Evolutionary conservation across 306 rosid species (phyloP).

Genomic region (Castanea sativa): DNA sequence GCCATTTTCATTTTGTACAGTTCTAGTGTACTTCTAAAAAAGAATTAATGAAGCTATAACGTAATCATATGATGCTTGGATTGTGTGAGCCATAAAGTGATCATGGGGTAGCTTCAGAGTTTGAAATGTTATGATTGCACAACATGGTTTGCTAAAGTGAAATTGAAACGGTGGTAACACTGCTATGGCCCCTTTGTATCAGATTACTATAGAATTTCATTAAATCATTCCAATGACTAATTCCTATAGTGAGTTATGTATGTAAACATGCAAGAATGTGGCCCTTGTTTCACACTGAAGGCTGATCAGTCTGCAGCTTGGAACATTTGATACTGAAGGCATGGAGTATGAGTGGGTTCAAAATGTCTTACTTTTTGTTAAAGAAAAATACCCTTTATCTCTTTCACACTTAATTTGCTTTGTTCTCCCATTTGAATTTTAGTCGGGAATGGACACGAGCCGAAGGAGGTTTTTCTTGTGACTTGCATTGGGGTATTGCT

Average conservation of each 20-base stretch:
- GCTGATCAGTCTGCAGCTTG: slow-evolving; percentile 74
- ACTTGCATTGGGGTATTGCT: slow-evolving; percentile 27
- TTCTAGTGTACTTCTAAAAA: too few species aligned
- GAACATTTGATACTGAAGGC: slow-evolving; percentile 79
- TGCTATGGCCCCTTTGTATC: background rate
- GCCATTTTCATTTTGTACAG: too few species aligned
- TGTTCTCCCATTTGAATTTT: slow-evolving; percentile 21
- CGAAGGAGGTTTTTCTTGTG: slow-evolving; percentile 86
- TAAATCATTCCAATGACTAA: background rate
- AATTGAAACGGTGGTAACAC: background rate
- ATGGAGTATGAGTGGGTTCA: slow-evolving; percentile 97
- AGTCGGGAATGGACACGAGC: slow-evolving; percentile 98
- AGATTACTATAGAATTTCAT: background rate
- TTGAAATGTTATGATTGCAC: background rate
- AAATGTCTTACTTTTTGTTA: slow-evolving; percentile 38
- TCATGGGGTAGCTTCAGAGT: too few species aligned
- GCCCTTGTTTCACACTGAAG: slow-evolving; percentile 87
- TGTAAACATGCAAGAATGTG: slow-evolving; percentile 66
- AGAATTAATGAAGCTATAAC: too few species aligned
- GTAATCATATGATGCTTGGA: too few species aligned
- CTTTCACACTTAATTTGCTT: slow-evolving; percentile 7
- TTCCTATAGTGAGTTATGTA: background rate
- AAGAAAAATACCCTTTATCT: background rate
- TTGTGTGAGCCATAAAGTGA: too few species aligned
- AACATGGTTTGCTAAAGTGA: background rate